These are phyloP conservation scores for Alnus glutinosa DNA, from an alignment of 306 rosid genomes.

Conservation along the genomic window DNA sequence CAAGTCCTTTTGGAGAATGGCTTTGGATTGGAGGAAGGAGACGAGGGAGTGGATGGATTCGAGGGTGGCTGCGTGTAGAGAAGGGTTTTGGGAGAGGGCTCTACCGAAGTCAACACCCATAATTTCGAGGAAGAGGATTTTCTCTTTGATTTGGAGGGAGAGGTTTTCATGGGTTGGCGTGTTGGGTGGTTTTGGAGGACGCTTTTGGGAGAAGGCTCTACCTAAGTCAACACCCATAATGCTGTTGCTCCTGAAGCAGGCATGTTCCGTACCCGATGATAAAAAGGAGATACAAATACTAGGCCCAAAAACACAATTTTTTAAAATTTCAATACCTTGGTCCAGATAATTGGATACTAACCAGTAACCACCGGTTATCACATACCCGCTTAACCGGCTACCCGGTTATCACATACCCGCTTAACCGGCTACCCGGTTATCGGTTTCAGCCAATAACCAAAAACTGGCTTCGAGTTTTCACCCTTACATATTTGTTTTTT, in stretches of 20 bases:
- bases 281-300: too few species aligned
- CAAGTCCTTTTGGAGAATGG: slow-evolving; percentile 62
- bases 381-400: too few species aligned
- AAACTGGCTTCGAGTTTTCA: too few species aligned
- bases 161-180: slow-evolving; percentile 53
- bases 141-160: slow-evolving; percentile 78
- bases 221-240: slow-evolving; percentile 16
- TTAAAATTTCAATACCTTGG: too few species aligned
- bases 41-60: slow-evolving; percentile 63
- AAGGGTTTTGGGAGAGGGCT: slow-evolving; percentile 76
- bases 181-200: slow-evolving; percentile 68
- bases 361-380: too few species aligned
- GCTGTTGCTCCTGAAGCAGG: slow-evolving; percentile 44
- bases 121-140: slow-evolving; percentile 85
- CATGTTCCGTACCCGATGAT: slow-evolving; percentile 17
- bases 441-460: too few species aligned
- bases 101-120: slow-evolving; percentile 87
- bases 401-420: too few species aligned
- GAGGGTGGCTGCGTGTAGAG: slow-evolving; percentile 53
- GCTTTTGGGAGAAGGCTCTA: slow-evolving; percentile 50
- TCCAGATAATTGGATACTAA: too few species aligned
- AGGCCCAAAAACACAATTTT: too few species aligned
- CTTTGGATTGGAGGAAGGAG: slow-evolving; percentile 75
- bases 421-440: too few species aligned
- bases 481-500: too few species aligned